phyloP scores from a whole-genome alignment of 2,329 filamentous ascomycete genomes.

The Penicillium capsulatum region DNA sequence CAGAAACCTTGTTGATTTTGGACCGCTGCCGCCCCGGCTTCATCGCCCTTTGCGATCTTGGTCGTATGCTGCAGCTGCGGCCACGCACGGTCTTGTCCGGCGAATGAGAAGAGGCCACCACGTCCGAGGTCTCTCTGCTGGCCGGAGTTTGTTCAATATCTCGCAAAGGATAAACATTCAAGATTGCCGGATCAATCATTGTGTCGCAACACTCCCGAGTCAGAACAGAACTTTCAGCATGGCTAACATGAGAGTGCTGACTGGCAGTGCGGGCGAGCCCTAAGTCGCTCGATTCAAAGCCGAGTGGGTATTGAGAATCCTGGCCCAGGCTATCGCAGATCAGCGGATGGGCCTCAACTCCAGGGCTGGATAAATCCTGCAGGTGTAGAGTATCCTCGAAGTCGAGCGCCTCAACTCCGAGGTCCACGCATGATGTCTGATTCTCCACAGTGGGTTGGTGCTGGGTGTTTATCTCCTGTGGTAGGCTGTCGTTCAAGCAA shows the following conservation, averaged over 20 bases:
- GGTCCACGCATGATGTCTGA: conserved; percentile 2
- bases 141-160: conserved; percentile 3
- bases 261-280: conserved; percentile 4
- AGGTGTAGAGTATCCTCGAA: conserved; percentile 5
- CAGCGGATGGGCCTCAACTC: conserved; percentile 4
- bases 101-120: conserved; percentile 4
- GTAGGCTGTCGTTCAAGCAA: conserved; percentile 7
- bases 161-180: conserved; percentile 3
- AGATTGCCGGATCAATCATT: conserved; percentile 10
- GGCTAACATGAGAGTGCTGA: conserved; percentile 5
- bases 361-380: conserved; percentile 1
- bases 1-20: conserved; percentile 11
- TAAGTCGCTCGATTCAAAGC: conserved; percentile 2
- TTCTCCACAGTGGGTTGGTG: conserved; percentile 3
- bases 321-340: neutral
- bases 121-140: conserved; percentile 3
- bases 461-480: conserved; percentile 1
- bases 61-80: conserved; percentile 1
- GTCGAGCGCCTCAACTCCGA: conserved; percentile 2
- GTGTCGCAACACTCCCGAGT: conserved; percentile 2
- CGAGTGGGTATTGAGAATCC: conserved; percentile 3
- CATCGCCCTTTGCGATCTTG: conserved; percentile 1
- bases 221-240: conserved; percentile 3
- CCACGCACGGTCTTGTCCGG: neutral
- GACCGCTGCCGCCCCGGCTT: conserved; percentile 2